Percentiles rank a stretch among this genome's conserved stretches.
These are phyloP conservation scores for Verticillium dahliae DNA, from an alignment of 2,329 filamentous ascomycete genomes.

Conservation along the genomic window DNA sequence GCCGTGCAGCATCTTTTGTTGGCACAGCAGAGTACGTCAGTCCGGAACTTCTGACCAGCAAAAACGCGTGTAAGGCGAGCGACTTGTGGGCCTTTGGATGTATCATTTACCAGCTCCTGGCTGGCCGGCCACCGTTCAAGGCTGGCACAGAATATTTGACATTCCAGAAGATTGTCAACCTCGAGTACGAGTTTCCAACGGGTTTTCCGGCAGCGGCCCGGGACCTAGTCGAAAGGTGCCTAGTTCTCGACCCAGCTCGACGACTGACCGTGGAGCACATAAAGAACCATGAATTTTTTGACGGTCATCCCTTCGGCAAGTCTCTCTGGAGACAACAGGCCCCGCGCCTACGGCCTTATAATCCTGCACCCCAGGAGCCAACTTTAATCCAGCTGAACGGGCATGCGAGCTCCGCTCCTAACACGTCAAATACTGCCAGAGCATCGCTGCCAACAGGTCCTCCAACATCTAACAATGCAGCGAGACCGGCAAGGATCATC, in stretches of 20 bases:
- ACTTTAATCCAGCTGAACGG: conserved; percentile 69
- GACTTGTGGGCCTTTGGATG: conserved; percentile 98
- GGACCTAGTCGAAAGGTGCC: conserved; percentile 82
- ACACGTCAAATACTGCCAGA: not conserved
- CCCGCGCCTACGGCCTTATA: conserved; percentile 77
- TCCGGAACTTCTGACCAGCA: conserved; percentile 91
- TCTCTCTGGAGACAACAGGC: conserved; percentile 84
- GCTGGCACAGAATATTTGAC: conserved; percentile 92
- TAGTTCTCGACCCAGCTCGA: conserved; percentile 81
- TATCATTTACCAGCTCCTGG: conserved; percentile 91
- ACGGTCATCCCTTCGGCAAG: conserved; percentile 78
- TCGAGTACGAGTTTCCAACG: conserved; percentile 89
- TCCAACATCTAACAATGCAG: conserved; percentile 35
- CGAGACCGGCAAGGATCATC: conserved; percentile 72
- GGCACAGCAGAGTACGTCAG: conserved; percentile 98
- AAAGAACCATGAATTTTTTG: conserved; percentile 93
- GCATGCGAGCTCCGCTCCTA: not conserved
- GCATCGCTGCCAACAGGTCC: conserved; percentile 23
- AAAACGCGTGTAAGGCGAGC: conserved; percentile 95
- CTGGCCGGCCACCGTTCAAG: conserved; percentile 96
- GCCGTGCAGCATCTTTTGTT: conserved; percentile 87
- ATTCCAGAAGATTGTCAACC: conserved; percentile 92
- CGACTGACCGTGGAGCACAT: conserved; percentile 91
- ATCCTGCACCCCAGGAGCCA: conserved; percentile 69
- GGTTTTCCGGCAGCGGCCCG: conserved; percentile 82